Conservation (phyloP, 352 stramenopile species). For the Phytophthora citricola region DNA sequence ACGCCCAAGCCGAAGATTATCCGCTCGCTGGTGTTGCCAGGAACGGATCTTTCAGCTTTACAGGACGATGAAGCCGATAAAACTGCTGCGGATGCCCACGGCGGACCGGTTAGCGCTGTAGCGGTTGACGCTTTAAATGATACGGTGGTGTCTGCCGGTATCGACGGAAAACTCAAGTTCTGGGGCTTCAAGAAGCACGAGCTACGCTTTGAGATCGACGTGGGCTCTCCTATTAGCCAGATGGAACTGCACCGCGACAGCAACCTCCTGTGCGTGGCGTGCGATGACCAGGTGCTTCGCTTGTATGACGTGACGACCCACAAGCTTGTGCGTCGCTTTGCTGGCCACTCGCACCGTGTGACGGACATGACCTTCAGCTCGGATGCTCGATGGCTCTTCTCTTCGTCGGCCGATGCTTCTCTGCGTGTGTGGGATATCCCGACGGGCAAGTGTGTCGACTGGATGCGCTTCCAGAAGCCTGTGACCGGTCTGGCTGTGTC, state of each 20-base stretch:
- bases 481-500: slow-evolving; percentile 93
- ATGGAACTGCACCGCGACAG: slow-evolving; percentile 87
- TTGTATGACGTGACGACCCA: slow-evolving; percentile 88
- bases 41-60: slow-evolving; percentile 36
- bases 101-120: slow-evolving; percentile 86
- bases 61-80: slow-evolving; percentile 44
- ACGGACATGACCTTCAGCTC: slow-evolving; percentile 91
- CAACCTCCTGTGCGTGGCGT: slow-evolving; percentile 89
- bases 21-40: slow-evolving; percentile 66
- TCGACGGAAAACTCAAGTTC: slow-evolving; percentile 92
- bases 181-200: slow-evolving; percentile 90
- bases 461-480: slow-evolving; percentile 93
- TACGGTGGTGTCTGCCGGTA: slow-evolving; percentile 79
- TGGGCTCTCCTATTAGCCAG: slow-evolving; percentile 81
- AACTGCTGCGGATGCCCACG: slow-evolving; percentile 57
- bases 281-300: slow-evolving; percentile 88
- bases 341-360: slow-evolving; percentile 82
- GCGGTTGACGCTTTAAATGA: slow-evolving; percentile 89
- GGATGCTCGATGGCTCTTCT: slow-evolving; percentile 91
- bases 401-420: slow-evolving; percentile 86
- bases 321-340: slow-evolving; percentile 90
- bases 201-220: slow-evolving; percentile 68
- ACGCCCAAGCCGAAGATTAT: slow-evolving; percentile 75
- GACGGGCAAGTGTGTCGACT: slow-evolving; percentile 95
- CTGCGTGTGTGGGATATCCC: slow-evolving; percentile 95